phyloP scores from a whole-genome alignment of 2,329 filamentous ascomycete species.

The Botrytis fragariae region DNA sequence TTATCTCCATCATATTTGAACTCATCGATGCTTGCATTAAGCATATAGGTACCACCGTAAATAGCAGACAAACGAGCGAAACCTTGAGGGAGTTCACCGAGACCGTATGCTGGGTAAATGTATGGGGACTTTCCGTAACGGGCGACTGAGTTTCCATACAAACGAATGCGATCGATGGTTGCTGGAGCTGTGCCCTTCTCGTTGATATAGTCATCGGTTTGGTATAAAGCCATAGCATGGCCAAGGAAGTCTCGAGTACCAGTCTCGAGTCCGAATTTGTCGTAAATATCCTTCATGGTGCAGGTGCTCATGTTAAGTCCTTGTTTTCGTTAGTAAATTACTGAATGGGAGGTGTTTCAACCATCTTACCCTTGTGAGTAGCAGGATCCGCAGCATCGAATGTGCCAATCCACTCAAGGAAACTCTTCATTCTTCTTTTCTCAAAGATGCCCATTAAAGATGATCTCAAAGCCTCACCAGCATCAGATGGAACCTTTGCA shows the following conservation, averaged over 20 bases:
- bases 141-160: slow-evolving; percentile 97
- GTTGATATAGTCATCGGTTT: slow-evolving; percentile 82
- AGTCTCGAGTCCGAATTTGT: slow-evolving; percentile 92
- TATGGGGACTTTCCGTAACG: slow-evolving; percentile 98
- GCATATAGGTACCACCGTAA: slow-evolving; percentile 98
- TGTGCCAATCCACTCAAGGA: slow-evolving; percentile 90
- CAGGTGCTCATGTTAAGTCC: slow-evolving; percentile 75
- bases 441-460: slow-evolving; percentile 97
- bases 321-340: slow-evolving; percentile 41
- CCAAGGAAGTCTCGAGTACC: slow-evolving; percentile 93
- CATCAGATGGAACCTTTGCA: slow-evolving; percentile 94
- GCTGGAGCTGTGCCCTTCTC: slow-evolving; percentile 72
- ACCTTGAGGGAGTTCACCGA: slow-evolving; percentile 94
- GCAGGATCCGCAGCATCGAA: slow-evolving; percentile 79
- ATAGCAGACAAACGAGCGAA: slow-evolving; percentile 97
- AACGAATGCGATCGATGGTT: slow-evolving; percentile 83
- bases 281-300: slow-evolving; percentile 98
- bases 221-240: slow-evolving; percentile 96
- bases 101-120: slow-evolving; percentile 97
- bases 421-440: slow-evolving; percentile 95
- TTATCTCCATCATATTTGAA: slow-evolving; percentile 79
- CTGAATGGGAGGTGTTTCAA: neutral
- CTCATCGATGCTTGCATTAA: slow-evolving; percentile 93
- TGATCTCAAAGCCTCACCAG: slow-evolving; percentile 83
- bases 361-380: slow-evolving; percentile 78